Conservation (phyloP, 352 stramenopile genomes). For the Phytophthora megakarya region DNA sequence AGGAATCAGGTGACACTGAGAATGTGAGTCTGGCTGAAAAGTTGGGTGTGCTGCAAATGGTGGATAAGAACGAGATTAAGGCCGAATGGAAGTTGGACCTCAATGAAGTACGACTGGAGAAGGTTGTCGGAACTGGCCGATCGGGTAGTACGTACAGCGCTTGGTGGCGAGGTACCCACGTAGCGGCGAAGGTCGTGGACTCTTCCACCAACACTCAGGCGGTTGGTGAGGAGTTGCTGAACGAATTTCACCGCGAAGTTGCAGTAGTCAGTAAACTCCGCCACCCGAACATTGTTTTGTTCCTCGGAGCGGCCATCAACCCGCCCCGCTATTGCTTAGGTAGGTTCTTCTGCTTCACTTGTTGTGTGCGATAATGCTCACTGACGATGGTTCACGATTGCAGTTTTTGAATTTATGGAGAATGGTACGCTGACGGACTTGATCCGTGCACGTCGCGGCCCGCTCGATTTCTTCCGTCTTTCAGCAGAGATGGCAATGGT, state of each 20-base stretch:
- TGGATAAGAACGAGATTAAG: conserved; percentile 88
- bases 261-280: conserved; percentile 85
- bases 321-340: conserved; percentile 83
- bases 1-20: conserved; percentile 25
- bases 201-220: conserved; percentile 68
- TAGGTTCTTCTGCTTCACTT: conserved; percentile 32
- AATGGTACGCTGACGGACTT: conserved; percentile 85
- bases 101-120: conserved; percentile 73
- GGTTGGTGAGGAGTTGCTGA: conserved; percentile 78
- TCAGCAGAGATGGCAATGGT: conserved; percentile 83
- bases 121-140: conserved; percentile 67
- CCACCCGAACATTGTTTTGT: conserved; percentile 88
- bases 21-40: conserved; percentile 64
- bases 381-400: not conserved
- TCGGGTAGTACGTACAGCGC: conserved; percentile 83
- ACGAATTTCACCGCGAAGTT: conserved; percentile 87
- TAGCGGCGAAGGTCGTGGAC: conserved; percentile 83
- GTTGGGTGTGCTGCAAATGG: conserved; percentile 77
- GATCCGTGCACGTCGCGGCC: conserved; percentile 66
- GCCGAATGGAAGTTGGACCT: conserved; percentile 82
- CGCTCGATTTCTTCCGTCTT: conserved; percentile 84
- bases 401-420: conserved; percentile 90
- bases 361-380: not conserved
- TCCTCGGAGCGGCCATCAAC: conserved; percentile 78
- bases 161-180: conserved; percentile 79